phyloP scores from a whole-genome alignment of 257 asterid species.

The Solanum chiquidenum region DNA sequence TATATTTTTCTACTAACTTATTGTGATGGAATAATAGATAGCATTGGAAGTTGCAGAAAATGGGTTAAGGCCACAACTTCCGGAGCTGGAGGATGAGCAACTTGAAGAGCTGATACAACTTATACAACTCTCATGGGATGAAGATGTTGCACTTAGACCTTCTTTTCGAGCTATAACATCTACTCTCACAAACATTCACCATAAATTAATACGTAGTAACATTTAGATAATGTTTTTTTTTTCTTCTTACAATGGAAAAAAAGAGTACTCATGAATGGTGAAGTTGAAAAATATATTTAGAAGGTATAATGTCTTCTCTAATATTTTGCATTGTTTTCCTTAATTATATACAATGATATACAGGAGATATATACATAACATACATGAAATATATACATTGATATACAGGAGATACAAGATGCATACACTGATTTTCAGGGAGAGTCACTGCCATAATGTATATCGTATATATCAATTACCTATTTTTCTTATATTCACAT shows the following conservation, averaged over 20 bases:
- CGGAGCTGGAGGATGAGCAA: slow-evolving; percentile 16
- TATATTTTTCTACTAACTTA: neutral
- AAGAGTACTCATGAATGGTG: neutral
- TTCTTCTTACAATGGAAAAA: neutral
- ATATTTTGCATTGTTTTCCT: neutral
- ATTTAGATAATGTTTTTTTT: neutral
- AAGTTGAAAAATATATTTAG: neutral
- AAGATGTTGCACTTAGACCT: slow-evolving; percentile 47
- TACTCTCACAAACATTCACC: slow-evolving; percentile 21
- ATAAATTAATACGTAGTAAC: neutral
- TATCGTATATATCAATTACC: neutral
- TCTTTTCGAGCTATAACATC: slow-evolving; percentile 37
- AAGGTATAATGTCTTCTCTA: neutral
- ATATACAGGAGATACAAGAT: neutral
- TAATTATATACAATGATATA: neutral
- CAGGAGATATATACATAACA: neutral
- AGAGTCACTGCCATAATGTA: neutral
- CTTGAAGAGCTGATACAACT: slow-evolving; percentile 30
- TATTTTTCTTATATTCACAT: neutral
- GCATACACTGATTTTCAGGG: neutral
- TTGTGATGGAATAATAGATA: slow-evolving; percentile 26
- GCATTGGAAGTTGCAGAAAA: slow-evolving; percentile 65
- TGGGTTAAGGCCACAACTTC: slow-evolving; percentile 56
- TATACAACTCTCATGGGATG: slow-evolving; percentile 43
- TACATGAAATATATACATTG: neutral